These are phyloP conservation scores for Dactylellina cionopaga DNA, from an alignment of 2,329 filamentous ascomycete genomes.

Conservation along the genomic window DNA sequence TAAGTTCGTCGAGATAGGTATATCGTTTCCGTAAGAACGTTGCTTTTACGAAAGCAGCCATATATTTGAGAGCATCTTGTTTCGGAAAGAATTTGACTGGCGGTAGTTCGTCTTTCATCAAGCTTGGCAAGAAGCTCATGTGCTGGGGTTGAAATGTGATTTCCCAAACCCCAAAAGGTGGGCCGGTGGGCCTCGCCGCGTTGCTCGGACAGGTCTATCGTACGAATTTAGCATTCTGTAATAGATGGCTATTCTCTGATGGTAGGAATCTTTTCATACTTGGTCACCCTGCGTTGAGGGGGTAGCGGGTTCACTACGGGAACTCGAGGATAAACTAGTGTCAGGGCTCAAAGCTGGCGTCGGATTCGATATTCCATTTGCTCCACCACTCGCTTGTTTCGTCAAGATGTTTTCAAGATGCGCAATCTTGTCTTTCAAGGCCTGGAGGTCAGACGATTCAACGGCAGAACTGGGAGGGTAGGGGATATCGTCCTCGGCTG, in stretches of 20 bases:
- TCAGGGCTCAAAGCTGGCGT: slow-evolving; percentile 38
- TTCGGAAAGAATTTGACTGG: slow-evolving; percentile 45
- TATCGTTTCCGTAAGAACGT: slow-evolving; percentile 36
- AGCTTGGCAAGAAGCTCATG: slow-evolving; percentile 27
- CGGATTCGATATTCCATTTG: slow-evolving; percentile 23
- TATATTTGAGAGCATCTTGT: slow-evolving; percentile 26
- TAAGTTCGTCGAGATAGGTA: slow-evolving; percentile 37
- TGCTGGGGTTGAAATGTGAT: slow-evolving; percentile 43
- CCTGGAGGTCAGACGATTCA: slow-evolving; percentile 49
- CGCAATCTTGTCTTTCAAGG: slow-evolving; percentile 45
- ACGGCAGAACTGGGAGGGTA: slow-evolving; percentile 33
- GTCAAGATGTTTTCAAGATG: slow-evolving; percentile 44
- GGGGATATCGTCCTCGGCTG: slow-evolving; percentile 42
- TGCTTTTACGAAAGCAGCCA: slow-evolving; percentile 16
- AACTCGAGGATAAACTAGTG: slow-evolving; percentile 39
- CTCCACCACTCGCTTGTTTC: slow-evolving; percentile 20
- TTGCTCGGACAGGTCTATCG: slow-evolving; percentile 3
- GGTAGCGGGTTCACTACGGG: slow-evolving; percentile 43
- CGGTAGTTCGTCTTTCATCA: slow-evolving; percentile 38
- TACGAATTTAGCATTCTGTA: neutral
- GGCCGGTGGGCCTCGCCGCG: slow-evolving; percentile 22
- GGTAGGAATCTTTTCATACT: neutral
- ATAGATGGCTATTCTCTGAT: neutral
- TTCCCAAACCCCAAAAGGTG: slow-evolving; percentile 41
- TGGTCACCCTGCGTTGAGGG: slow-evolving; percentile 22